A percentile compares a stretch with the other conserved stretches of the same genome.
Evolutionary conservation across 2,329 filamentous ascomycete species (phyloP).

Genomic region (Trichoderma sp.): DNA sequence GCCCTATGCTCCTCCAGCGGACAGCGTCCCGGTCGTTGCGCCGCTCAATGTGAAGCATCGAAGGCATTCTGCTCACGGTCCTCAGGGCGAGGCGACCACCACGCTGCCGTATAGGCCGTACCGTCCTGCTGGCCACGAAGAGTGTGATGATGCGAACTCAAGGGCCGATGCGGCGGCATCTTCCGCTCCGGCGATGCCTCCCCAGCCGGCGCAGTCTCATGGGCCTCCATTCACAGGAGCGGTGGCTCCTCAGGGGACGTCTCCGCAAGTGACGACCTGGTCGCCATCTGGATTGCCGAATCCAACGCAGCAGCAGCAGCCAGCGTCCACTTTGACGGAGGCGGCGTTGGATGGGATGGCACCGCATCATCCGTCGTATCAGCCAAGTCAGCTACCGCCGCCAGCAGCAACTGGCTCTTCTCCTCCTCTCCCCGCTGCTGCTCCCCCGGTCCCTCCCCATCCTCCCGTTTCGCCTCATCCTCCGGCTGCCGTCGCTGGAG

Average conservation of each 20-base stretch:
- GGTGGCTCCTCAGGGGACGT: neutral
- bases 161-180: neutral
- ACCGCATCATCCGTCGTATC: conserved; percentile 37
- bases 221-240: neutral
- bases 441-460: too few species aligned
- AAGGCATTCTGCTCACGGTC: neutral
- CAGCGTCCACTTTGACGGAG: neutral
- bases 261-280: neutral
- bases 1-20: conserved; percentile 36
- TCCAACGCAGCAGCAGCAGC: neutral
- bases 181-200: neutral
- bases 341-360: conserved; percentile 25
- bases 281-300: neutral
- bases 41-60: conserved; percentile 3
- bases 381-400: conserved; percentile 30
- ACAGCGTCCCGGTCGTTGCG: conserved; percentile 2
- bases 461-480: neutral
- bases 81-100: neutral
- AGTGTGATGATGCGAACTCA: too few species aligned
- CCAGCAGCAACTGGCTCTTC: neutral
- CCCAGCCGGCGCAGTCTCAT: conserved; percentile 1
- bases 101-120: conserved; percentile 38
- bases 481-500: neutral
- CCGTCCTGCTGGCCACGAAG: conserved; percentile 3
- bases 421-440: neutral